Evolutionary conservation across 2,329 filamentous ascomycete species (phyloP), one percentile per base, ranked within the genome.

Genomic region (Dothideomycetes sp.): DNA sequence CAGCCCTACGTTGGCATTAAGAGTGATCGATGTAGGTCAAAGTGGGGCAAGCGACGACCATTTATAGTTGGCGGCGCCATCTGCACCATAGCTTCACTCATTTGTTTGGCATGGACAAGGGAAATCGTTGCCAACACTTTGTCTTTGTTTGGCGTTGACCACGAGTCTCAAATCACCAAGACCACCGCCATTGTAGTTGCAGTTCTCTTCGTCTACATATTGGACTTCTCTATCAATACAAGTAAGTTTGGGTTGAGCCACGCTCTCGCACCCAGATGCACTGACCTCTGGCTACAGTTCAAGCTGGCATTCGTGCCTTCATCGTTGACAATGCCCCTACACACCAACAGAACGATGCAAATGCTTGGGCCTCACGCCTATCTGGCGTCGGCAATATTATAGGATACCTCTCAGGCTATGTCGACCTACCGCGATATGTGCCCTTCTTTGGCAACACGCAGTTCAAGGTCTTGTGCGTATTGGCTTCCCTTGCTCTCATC

Each of bases 191-290:
- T 94, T 48, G 66, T 85, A 22, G 72, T 85, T 42, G 89, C 89
- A 5, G 86, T 94, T 4, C 56, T 87, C 19, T 81, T 87, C 64
- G 83, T 96, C 52, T 96, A 94, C 61, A 70, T 91, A 36, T 72
- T 96, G 37, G 89, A 96, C 59, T 91, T 96, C 59, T 79, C 88
- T 52, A 91, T 96, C 65, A 96, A 96, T 62, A 91, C 88, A 41
- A 81, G 79, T 83, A 64, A 51, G 69, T 60, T 44, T 37, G 7
- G 8, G 10, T 7, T 14, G 5, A 15, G 7, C 18, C 3, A 7
- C 3, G 15, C 11, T n/a, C 11, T 15, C 36, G 15, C 12, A 2
- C 11, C 17, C 9, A 7, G 15, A 29, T 15, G n/a, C 12, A 44
- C 19, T 50, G 32, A 36, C 11, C 15, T 44, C 16, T 27, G 11